Conservation (phyloP, 2,329 filamentous ascomycete species). For the Scorias spongiosa region DNA sequence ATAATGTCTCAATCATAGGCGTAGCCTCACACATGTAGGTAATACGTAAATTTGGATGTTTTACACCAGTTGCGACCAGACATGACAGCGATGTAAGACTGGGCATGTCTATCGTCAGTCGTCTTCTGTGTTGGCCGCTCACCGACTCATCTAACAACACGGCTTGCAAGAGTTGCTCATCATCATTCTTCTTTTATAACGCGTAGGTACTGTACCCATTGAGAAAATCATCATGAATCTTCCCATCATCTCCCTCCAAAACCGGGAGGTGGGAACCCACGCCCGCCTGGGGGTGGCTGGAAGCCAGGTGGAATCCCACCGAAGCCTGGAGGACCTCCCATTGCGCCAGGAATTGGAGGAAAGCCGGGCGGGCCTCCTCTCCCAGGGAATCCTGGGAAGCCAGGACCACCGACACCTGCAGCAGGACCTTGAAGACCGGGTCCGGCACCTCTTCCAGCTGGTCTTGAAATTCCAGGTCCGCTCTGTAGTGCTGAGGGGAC, state of each 20-base stretch:
- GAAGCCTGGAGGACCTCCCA: conserved; percentile 15
- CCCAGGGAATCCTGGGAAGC: conserved; percentile 38
- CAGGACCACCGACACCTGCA: conserved; percentile 69
- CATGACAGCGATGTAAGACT: too few species aligned
- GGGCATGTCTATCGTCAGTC: too few species aligned
- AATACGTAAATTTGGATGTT: too few species aligned
- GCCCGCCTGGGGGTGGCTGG: conserved; percentile 42
- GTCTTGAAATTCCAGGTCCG: conserved; percentile 79
- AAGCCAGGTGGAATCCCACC: conserved; percentile 41
- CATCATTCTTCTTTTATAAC: too few species aligned
- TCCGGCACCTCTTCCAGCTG: conserved; percentile 65
- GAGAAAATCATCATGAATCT: neutral
- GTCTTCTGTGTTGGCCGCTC: too few species aligned
- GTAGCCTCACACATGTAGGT: too few species aligned
- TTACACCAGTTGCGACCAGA: too few species aligned
- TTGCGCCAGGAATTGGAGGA: conserved; percentile 8
- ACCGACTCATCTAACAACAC: too few species aligned
- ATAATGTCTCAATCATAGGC: too few species aligned
- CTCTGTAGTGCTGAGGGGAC: conserved; percentile 45
- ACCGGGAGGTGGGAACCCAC: conserved; percentile 18
- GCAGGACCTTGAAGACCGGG: conserved; percentile 79
- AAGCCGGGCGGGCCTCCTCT: conserved; percentile 23
- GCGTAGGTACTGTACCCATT: too few species aligned
- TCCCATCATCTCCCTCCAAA: conserved; percentile 15
- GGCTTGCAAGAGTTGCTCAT: too few species aligned